phyloP scores from a whole-genome alignment of 2,329 filamentous ascomycete species.

The Cladophialophora chaetospira region DNA sequence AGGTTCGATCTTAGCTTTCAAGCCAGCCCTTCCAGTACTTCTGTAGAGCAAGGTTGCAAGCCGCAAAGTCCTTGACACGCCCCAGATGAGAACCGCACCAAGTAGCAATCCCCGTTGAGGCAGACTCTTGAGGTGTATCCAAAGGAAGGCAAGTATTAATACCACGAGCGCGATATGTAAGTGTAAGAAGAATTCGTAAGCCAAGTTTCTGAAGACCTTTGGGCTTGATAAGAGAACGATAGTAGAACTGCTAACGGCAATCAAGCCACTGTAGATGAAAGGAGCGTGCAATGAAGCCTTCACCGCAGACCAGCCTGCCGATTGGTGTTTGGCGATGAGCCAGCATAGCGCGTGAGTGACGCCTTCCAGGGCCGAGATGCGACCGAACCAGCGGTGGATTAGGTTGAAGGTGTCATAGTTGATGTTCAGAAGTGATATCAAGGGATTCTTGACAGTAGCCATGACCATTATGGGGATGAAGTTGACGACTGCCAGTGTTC shows the following conservation, averaged over 20 bases:
- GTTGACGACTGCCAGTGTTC: constrained; percentile 47
- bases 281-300: constrained; percentile 34
- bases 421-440: constrained; percentile 46
- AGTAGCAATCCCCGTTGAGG: constrained; percentile 75
- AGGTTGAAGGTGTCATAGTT: constrained; percentile 54
- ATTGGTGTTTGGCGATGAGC: constrained; percentile 66
- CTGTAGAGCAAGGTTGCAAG: constrained; percentile 64
- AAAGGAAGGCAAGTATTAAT: constrained; percentile 69
- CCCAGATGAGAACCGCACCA: constrained; percentile 75
- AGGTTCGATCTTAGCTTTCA: constrained; percentile 66
- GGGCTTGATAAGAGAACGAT: constrained; percentile 70
- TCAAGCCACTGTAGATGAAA: constrained; percentile 46
- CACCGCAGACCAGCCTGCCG: constrained; percentile 42
- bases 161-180: constrained; percentile 76
- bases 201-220: constrained; percentile 84
- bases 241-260: constrained; percentile 58
- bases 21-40: constrained; percentile 63
- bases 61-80: constrained; percentile 66
- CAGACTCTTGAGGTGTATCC: constrained; percentile 72
- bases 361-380: constrained; percentile 69
- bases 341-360: constrained; percentile 72
- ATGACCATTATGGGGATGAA: constrained; percentile 47
- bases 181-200: constrained; percentile 95
- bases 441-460: constrained; percentile 47
- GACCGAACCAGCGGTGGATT: constrained; percentile 76